Conservation (phyloP, 2,329 filamentous ascomycete species). For the Aspergillus udagawae region DNA sequence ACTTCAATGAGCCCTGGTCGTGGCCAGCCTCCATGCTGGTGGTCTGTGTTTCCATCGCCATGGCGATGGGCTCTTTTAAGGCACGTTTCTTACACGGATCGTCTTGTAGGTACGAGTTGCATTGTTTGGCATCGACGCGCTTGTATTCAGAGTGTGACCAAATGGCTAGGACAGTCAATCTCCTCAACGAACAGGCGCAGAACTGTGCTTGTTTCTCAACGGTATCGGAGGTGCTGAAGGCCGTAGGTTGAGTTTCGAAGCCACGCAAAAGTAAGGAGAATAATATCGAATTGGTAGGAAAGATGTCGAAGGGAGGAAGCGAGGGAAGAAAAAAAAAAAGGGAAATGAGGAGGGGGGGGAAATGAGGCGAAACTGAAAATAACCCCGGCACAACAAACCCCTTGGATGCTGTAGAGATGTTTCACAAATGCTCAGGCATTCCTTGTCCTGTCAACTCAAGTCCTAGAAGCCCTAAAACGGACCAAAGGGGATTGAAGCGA, state of each 20-base stretch:
- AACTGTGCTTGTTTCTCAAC: neutral
- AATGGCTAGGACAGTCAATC: neutral
- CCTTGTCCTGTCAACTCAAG: neutral
- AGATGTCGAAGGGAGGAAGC: neutral
- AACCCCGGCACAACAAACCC: neutral
- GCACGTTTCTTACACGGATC: neutral
- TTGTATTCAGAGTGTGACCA: neutral
- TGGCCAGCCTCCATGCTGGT: conserved; percentile 7
- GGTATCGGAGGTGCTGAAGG: neutral
- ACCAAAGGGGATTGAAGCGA: neutral
- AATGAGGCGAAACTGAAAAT: neutral
- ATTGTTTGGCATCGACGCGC: neutral
- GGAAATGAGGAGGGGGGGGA: neutral
- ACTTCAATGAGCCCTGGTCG: conserved; percentile 36
- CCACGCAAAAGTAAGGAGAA: neutral
- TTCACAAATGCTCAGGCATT: neutral
- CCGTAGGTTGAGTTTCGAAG: neutral
- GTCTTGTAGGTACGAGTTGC: neutral
- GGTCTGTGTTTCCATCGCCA: conserved; percentile 21
- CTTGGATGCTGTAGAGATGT: neutral
- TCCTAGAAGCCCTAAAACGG: neutral
- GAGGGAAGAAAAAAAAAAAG: neutral
- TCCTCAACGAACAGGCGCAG: neutral
- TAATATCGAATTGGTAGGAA: neutral
- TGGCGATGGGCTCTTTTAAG: neutral